phyloP scores from a whole-genome alignment of 306 rosid species.

The Myrica gale region DNA sequence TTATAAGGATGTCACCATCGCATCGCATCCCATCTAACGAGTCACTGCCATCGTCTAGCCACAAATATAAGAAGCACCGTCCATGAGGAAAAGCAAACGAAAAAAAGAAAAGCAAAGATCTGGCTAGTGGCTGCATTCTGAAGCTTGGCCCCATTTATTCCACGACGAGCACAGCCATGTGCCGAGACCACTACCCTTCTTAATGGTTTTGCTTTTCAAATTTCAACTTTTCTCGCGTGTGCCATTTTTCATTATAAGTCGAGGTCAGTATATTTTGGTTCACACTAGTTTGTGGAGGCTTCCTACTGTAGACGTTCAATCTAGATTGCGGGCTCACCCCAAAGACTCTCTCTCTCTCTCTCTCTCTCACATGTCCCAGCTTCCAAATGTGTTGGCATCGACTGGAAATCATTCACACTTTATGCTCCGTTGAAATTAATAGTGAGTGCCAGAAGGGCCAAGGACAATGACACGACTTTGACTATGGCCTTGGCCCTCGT shows the following conservation, averaged over 20 bases:
- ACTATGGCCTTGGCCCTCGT: not conserved
- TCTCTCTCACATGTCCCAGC: not conserved
- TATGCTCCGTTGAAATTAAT: not conserved
- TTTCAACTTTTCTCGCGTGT: constrained; percentile 1
- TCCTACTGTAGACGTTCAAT: not conserved
- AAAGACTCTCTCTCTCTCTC: not conserved
- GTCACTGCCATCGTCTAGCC: too few species aligned
- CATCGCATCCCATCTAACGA: too few species aligned
- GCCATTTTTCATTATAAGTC: not conserved
- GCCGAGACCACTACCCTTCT: not conserved
- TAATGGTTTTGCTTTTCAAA: not conserved
- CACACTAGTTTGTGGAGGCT: not conserved
- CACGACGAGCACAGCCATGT: not conserved
- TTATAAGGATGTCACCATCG: too few species aligned
- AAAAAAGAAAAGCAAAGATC: too few species aligned
- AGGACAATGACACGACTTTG: not conserved
- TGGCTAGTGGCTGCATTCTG: too few species aligned
- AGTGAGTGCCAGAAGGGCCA: not conserved
- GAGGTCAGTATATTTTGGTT: not conserved
- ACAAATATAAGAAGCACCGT: too few species aligned
- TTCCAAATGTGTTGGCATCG: not conserved
- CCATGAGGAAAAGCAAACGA: too few species aligned
- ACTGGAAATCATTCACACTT: not conserved
- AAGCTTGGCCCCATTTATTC: not conserved
- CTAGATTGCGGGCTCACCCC: not conserved